Percentiles rank a stretch among this genome's conserved stretches.
These are phyloP conservation scores for Tetraselmis chui DNA, from an alignment of 139 green algal genomes.

Conservation along the genomic window DNA sequence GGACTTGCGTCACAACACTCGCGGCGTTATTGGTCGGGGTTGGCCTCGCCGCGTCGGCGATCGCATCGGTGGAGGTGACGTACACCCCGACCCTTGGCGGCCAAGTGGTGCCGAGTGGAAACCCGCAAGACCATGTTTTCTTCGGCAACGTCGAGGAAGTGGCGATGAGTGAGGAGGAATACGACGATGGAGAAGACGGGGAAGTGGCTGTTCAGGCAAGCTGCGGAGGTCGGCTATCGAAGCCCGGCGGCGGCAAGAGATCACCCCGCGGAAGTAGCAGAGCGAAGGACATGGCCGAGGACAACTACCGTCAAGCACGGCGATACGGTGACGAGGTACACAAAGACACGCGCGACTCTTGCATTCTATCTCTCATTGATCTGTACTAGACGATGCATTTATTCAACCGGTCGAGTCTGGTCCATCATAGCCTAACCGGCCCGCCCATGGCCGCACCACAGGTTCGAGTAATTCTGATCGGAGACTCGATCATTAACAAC, in stretches of 20 bases:
- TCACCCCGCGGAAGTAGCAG: neutral
- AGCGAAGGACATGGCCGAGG: neutral
- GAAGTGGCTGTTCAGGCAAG: neutral
- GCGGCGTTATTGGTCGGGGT: no score
- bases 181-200: neutral
- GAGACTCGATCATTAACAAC: neutral
- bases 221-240: neutral
- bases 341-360: neutral
- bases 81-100: neutral
- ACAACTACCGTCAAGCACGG: neutral
- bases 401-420: no score
- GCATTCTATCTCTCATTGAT: neutral
- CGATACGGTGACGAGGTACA: neutral
- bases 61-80: neutral
- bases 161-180: neutral
- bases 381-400: no score
- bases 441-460: neutral
- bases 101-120: neutral
- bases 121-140: neutral
- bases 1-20: no score
- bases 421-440: neutral
- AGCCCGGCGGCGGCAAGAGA: neutral
- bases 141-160: neutral
- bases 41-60: no score
- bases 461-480: neutral